phyloP scores from a whole-genome alignment of 2,329 filamentous ascomycete species.

The Aspergillus caelatus region DNA sequence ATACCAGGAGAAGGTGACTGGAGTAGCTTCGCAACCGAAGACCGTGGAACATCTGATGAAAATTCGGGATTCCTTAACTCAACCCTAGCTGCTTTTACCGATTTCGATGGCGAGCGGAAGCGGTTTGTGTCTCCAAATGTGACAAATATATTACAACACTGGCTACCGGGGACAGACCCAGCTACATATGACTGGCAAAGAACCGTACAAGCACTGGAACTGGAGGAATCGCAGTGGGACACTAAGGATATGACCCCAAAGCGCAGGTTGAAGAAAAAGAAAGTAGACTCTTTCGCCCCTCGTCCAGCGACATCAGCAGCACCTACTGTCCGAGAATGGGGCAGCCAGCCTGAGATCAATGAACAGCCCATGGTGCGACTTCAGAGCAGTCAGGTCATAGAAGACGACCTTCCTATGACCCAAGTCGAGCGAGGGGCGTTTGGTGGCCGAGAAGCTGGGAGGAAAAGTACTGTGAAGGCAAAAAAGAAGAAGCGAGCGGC shows the following conservation, averaged over 20 bases:
- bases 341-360: slow-evolving; percentile 35
- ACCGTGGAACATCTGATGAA: neutral
- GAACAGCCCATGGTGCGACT: slow-evolving; percentile 22
- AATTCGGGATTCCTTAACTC: slow-evolving; percentile 15
- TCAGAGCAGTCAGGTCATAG: slow-evolving; percentile 38
- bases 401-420: slow-evolving; percentile 43
- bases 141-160: slow-evolving; percentile 38
- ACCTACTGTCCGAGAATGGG: slow-evolving; percentile 31
- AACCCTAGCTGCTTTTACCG: slow-evolving; percentile 34
- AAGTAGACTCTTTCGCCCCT: slow-evolving; percentile 19
- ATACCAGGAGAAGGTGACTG: neutral
- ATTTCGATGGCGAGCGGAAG: slow-evolving; percentile 22
- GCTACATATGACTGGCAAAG: slow-evolving; percentile 38
- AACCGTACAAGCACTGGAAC: slow-evolving; percentile 22
- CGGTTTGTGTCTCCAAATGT: slow-evolving; percentile 27
- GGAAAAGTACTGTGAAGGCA: slow-evolving; percentile 30
- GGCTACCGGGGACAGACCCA: slow-evolving; percentile 38
- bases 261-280: slow-evolving; percentile 31
- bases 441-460: slow-evolving; percentile 37
- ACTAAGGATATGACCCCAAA: slow-evolving; percentile 22
- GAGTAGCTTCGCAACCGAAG: neutral
- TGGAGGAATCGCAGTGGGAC: slow-evolving; percentile 23
- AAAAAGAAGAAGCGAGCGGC: slow-evolving; percentile 45
- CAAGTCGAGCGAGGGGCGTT: slow-evolving; percentile 44
- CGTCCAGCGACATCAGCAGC: slow-evolving; percentile 29